Percentiles rank a stretch among this genome's conserved stretches.
These are phyloP conservation scores for Prunella vulgaris DNA, from an alignment of 257 asterid species.

Conservation along the genomic window DNA sequence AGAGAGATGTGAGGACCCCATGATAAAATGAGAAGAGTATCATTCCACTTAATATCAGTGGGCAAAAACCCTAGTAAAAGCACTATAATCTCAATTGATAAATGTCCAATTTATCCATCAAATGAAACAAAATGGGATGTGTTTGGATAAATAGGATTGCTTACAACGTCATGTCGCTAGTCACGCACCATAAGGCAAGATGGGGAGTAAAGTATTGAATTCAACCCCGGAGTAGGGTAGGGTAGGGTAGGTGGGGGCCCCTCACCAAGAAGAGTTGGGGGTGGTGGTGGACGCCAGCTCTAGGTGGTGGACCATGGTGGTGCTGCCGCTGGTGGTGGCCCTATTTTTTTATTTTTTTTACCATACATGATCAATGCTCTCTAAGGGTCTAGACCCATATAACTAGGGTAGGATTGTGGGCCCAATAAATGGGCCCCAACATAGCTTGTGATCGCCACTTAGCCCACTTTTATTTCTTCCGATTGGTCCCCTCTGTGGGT, in stretches of 20 bases:
- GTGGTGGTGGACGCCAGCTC: constrained; percentile 46
- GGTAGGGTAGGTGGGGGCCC: constrained; percentile 8
- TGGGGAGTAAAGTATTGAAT: neutral
- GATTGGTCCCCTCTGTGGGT: constrained; percentile 36
- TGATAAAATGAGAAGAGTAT: no score
- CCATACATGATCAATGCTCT: constrained; percentile 19
- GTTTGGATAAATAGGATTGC: no score
- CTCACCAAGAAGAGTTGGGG: neutral
- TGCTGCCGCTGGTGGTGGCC: constrained; percentile 27
- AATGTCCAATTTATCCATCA: no score
- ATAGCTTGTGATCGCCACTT: constrained; percentile 21
- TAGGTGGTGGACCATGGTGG: constrained; percentile 36
- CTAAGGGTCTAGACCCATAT: constrained; percentile 4
- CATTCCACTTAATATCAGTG: no score
- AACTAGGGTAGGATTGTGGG: constrained; percentile 4
- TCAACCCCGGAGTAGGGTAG: neutral
- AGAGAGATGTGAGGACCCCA: no score
- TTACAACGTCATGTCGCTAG: neutral
- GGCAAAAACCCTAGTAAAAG: no score
- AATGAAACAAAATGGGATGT: neutral
- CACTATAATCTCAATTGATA: no score
- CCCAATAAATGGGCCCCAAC: constrained; percentile 22
- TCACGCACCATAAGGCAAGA: constrained; percentile 1
- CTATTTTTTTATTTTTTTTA: neutral
- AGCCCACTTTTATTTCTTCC: constrained; percentile 21